Percentiles rank a stretch among this genome's conserved stretches.
Evolutionary conservation across 179 eudicot species (phyloP).

Genomic region (Silene coronaria): DNA sequence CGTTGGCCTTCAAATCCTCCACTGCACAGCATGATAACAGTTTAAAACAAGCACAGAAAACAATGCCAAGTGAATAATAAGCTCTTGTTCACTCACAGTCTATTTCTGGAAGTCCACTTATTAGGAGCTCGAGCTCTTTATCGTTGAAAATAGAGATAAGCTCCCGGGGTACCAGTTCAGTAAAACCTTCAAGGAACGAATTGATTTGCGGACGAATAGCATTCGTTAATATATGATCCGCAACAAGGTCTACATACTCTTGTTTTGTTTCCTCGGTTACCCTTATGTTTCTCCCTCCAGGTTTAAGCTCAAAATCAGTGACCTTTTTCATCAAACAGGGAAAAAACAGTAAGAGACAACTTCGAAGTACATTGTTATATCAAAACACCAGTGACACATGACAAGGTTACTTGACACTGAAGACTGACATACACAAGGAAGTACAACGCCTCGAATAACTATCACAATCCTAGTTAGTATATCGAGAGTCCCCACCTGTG

Average conservation of each 20-base stretch:
- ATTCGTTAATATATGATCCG: constrained; percentile 93
- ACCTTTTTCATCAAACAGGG: constrained; percentile 41
- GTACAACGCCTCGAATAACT: not conserved
- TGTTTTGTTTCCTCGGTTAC: constrained; percentile 98
- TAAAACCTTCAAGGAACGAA: constrained; percentile 89
- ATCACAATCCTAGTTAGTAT: not conserved
- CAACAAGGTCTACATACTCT: constrained; percentile 96
- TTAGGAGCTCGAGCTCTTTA: constrained; percentile 93
- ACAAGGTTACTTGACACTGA: not conserved
- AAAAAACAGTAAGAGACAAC: not conserved
- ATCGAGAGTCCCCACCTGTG: constrained; percentile 55
- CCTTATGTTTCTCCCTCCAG: constrained; percentile 93
- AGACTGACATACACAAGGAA: not conserved
- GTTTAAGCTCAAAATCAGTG: constrained; percentile 94
- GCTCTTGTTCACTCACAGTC: constrained; percentile 57
- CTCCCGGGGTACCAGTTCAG: constrained; percentile 78
- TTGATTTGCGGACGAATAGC: constrained; percentile 98
- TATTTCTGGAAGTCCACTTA: constrained; percentile 97
- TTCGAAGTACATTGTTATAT: not conserved
- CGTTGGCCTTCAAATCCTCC: constrained; percentile 90
- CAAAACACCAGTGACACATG: no score
- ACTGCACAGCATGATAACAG: constrained; percentile 45
- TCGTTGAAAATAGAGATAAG: constrained; percentile 90
- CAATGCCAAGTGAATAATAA: constrained; percentile 1
- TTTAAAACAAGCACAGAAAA: constrained; percentile 2